phyloP scores from a whole-genome alignment of 2,329 filamentous ascomycete genomes.

The Aulographum hederae region DNA sequence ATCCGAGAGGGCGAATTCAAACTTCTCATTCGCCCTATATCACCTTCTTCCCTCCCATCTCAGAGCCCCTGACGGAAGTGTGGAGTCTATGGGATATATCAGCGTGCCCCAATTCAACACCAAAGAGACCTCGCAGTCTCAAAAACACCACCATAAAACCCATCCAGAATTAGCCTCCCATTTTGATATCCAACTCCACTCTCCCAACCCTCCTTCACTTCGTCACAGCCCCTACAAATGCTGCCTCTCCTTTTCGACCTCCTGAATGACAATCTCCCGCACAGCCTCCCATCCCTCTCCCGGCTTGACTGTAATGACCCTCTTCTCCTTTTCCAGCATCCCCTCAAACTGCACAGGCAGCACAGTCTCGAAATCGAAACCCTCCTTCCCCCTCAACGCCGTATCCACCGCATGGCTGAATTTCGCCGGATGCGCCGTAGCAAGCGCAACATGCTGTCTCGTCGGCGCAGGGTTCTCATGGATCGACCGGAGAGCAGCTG shows the following conservation, averaged over 20 bases:
- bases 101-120: no score
- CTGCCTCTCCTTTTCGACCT: slow-evolving; percentile 41
- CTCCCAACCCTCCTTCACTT: no score
- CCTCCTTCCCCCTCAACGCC: slow-evolving; percentile 51
- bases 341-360: slow-evolving; percentile 69
- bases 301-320: slow-evolving; percentile 50
- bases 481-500: slow-evolving; percentile 55
- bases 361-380: slow-evolving; percentile 62
- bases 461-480: slow-evolving; percentile 21
- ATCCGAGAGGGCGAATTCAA: no score
- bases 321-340: slow-evolving; percentile 55
- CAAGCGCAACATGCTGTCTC: slow-evolving; percentile 57
- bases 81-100: no score
- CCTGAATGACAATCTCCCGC: slow-evolving; percentile 52
- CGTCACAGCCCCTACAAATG: no score
- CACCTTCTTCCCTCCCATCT: no score
- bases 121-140: no score
- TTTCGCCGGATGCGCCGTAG: slow-evolving; percentile 91
- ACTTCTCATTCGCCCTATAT: no score
- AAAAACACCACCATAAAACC: no score
- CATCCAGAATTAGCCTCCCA: no score
- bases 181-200: no score
- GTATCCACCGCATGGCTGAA: slow-evolving; percentile 73
- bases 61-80: no score
- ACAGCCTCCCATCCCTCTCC: slow-evolving; percentile 53